Evolutionary conservation across 331 rosid species (phyloP), one percentile per base, ranked within the genome.

Genomic region (Ulmus americana): DNA sequence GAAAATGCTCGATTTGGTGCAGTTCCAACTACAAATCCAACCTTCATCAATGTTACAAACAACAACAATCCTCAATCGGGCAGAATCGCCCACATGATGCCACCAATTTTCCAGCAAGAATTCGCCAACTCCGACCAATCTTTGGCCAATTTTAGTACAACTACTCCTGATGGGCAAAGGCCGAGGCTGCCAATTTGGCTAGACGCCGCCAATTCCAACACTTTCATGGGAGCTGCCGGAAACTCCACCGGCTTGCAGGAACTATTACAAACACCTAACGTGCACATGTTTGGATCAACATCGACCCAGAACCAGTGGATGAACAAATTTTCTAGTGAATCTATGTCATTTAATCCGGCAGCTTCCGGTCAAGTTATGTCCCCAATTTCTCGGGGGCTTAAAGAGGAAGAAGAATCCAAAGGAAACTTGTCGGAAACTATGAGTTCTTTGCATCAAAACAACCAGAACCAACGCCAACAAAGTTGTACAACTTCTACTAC

Each of bases 351-450:
- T 28, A 28, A 28, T 3, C 35, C 35, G 39, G 3, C 50, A 8
- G 13, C 51, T 10, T 46, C 51, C 51, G 13, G 10, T n/a, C 51
- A 46, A 9, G 7, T 44, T 7, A n/a, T 50, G 44, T 55, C 81
- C 0, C 38, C 64, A 43, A 20, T 73, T 59, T 45, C 76, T 54
- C 81, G 77, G 38, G 85, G 72, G n/a, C 46, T 79, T 45, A 87
- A 90, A 70, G 69, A 84, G 59, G 86, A 76, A 47, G 76, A 79
- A 75, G 89, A 82, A 63, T 54, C 80, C 79, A 73, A 79, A 75
- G 79, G 55, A 59, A 83, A 67, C 11, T 66, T 83, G 74, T 83
- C 88, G 6, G 81, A 75, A 68, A 68, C 74, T 7, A 50, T 73
- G 28, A 72, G 58, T 53, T 73, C 73, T 48, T 81, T 85, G 76